These are phyloP conservation scores for Krasilnikovozyma curviuscula DNA, from an alignment of 768 basidiomycete species.

Conservation along the genomic window DNA sequence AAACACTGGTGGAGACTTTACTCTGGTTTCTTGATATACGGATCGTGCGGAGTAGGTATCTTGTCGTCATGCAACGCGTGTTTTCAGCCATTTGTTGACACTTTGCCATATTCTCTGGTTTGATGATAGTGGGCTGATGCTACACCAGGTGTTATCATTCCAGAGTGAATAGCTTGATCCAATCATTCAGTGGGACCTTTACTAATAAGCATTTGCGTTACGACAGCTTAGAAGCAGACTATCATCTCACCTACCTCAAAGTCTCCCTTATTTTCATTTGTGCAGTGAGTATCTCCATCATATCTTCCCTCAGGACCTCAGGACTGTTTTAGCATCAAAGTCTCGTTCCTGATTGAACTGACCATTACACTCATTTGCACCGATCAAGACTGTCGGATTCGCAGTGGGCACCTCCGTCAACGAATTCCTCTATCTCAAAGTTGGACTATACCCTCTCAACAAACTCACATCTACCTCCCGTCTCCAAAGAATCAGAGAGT, in stretches of 20 bases:
- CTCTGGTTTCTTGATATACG: background rate
- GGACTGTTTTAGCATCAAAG: too few species aligned
- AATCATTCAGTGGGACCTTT: too few species aligned
- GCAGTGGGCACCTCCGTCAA: background rate
- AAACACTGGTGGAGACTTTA: background rate
- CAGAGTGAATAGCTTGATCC: too few species aligned
- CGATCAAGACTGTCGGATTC: background rate
- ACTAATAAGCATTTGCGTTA: too few species aligned
- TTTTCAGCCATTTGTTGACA: background rate
- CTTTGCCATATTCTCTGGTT: background rate
- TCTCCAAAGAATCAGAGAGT: background rate
- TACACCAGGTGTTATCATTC: background rate
- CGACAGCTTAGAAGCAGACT: background rate
- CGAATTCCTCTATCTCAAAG: background rate
- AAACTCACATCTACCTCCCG: background rate
- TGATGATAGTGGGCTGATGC: background rate
- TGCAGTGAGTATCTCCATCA: background rate
- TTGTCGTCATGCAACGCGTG: too few species aligned
- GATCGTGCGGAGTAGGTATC: background rate
- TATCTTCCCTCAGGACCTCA: background rate
- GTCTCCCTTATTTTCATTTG: background rate
- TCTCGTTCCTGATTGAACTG: too few species aligned
- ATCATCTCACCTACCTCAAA: background rate
- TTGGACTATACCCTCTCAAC: background rate
- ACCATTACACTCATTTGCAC: background rate